These are phyloP conservation scores for Salisapilia sapeloensis DNA, from an alignment of 352 stramenopile species.

Conservation along the genomic window DNA sequence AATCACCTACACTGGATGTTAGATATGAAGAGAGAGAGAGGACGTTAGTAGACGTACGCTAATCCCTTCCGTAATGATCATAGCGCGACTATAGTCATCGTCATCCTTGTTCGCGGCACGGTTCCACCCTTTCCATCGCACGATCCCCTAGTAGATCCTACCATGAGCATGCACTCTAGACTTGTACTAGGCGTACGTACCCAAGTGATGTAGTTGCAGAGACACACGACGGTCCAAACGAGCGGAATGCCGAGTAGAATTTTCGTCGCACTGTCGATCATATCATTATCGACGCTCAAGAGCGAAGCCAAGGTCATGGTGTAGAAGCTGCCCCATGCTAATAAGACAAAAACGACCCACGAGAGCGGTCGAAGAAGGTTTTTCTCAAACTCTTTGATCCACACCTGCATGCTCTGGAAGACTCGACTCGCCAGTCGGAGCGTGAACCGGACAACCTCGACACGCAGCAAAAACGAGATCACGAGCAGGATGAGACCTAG, in stretches of 20 bases:
- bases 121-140: conserved; percentile 72
- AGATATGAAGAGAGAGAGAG: background rate
- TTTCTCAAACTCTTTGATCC: conserved; percentile 76
- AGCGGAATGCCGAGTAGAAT: conserved; percentile 54
- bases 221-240: conserved; percentile 61
- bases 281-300: conserved; percentile 17
- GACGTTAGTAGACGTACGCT: conserved; percentile 10
- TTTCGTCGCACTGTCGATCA: conserved; percentile 29
- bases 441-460: conserved; percentile 62
- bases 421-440: conserved; percentile 44
- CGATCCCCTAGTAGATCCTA: conserved; percentile 21
- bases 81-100: conserved; percentile 70
- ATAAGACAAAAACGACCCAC: conserved; percentile 68
- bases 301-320: conserved; percentile 40
- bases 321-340: conserved; percentile 45
- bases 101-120: conserved; percentile 42
- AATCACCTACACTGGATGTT: conserved; percentile 24
- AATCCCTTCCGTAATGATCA: conserved; percentile 80
- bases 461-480: conserved; percentile 46
- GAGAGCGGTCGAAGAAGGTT: conserved; percentile 53
- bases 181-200: conserved; percentile 6
- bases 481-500: conserved; percentile 52
- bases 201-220: conserved; percentile 75
- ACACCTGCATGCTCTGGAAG: conserved; percentile 35
- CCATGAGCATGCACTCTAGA: background rate